Evolutionary conservation across 2,329 filamentous ascomycete genomes (phyloP).

Genomic region (Pezicula rhizophila): DNA sequence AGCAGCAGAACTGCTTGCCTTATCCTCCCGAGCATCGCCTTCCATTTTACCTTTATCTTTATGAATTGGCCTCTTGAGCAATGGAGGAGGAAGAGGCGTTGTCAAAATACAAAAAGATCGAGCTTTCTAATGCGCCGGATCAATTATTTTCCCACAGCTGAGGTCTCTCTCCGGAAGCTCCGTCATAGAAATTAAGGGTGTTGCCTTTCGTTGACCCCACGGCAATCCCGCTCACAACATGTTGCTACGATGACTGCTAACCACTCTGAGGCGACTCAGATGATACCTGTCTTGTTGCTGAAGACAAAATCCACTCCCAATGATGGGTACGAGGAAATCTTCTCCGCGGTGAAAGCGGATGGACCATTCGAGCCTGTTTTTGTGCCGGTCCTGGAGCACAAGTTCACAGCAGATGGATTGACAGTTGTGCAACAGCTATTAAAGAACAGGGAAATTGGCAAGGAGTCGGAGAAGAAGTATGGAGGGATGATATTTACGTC

Average conservation of each 20-base stretch:
- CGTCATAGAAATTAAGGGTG: neutral
- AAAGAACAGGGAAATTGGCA: constrained; percentile 34
- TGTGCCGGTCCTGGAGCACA: constrained; percentile 71
- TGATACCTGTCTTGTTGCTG: constrained; percentile 61
- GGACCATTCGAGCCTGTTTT: constrained; percentile 57
- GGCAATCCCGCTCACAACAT: constrained; percentile 4
- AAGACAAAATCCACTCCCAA: constrained; percentile 70
- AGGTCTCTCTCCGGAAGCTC: neutral
- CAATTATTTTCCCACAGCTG: neutral
- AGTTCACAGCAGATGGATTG: constrained; percentile 55
- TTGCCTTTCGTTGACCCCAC: neutral
- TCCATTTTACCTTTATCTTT: constrained; percentile 18
- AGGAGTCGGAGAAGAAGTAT: constrained; percentile 39
- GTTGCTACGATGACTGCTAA: constrained; percentile 13
- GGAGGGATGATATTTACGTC: constrained; percentile 81
- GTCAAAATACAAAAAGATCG: neutral
- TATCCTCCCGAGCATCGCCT: constrained; percentile 23
- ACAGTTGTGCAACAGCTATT: constrained; percentile 47
- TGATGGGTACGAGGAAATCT: constrained; percentile 68
- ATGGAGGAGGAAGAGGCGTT: neutral
- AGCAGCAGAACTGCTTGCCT: constrained; percentile 4
- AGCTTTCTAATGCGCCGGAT: constrained; percentile 6
- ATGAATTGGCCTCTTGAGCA: neutral
- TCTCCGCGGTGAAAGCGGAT: constrained; percentile 39
- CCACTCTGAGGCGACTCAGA: constrained; percentile 7